Evolutionary conservation across 768 basidiomycete species (phyloP).

Genomic region (Lactarius sanguifluus): DNA sequence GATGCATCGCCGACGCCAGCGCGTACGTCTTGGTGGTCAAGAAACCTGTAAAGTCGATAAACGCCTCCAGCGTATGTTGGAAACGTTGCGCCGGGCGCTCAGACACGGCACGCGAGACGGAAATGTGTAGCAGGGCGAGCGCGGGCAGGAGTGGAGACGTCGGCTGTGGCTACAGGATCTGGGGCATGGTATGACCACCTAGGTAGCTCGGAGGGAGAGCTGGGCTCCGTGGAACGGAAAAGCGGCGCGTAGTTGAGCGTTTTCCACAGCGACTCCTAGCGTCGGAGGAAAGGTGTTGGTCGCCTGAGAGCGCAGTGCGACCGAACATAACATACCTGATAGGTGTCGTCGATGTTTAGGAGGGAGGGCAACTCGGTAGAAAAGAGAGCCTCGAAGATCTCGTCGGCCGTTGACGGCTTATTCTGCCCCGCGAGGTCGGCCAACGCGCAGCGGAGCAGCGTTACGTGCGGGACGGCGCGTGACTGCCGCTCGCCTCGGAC

Average conservation of each 20-base stretch:
- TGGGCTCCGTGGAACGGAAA: conserved; percentile 39
- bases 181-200: conserved; percentile 45
- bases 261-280: conserved; percentile 59
- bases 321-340: conserved; percentile 49
- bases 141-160: conserved; percentile 32
- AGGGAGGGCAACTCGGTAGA: conserved; percentile 56
- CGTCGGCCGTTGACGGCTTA: conserved; percentile 51
- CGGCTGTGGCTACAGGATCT: conserved; percentile 30
- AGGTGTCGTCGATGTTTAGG: conserved; percentile 47
- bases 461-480: conserved; percentile 46
- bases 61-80: conserved; percentile 62
- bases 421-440: conserved; percentile 45
- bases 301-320: neutral
- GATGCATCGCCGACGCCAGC: conserved; percentile 33
- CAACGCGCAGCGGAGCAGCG: conserved; percentile 64
- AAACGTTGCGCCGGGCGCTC: conserved; percentile 38
- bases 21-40: conserved; percentile 72
- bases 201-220: conserved; percentile 29
- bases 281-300: neutral
- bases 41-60: conserved; percentile 77
- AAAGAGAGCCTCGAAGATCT: conserved; percentile 59
- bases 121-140: conserved; percentile 28
- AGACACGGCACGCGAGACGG: conserved; percentile 16
- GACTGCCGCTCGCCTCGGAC: conserved; percentile 13
- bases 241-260: conserved; percentile 53